Conservation (phyloP, 2,329 filamentous ascomycete genomes). For the Macroventuria anomochaeta region DNA sequence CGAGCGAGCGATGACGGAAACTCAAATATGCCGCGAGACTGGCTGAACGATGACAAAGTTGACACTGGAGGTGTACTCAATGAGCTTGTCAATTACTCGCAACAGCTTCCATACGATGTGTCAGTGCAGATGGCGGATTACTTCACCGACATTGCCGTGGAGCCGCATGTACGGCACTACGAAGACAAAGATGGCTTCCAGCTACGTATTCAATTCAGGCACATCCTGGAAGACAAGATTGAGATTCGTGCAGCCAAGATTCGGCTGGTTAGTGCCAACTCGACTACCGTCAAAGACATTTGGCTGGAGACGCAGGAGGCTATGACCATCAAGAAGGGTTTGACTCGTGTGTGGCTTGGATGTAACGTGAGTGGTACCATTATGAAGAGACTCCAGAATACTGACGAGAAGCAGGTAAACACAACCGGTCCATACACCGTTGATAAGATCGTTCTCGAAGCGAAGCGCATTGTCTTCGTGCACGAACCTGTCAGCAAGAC, state of each 20-base stretch:
- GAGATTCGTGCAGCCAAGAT: conserved; percentile 70
- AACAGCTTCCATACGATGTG: conserved; percentile 65
- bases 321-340: conserved; percentile 62
- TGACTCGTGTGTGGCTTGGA: conserved; percentile 60
- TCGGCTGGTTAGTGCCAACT: conserved; percentile 63
- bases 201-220: conserved; percentile 70
- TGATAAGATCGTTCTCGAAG: conserved; percentile 71
- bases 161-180: conserved; percentile 72
- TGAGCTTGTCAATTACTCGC: conserved; percentile 57
- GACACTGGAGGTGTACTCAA: conserved; percentile 47
- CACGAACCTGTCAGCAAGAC: conserved; percentile 67
- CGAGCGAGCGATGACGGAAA: conserved; percentile 15
- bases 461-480: conserved; percentile 68
- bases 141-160: conserved; percentile 72
- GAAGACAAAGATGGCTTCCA: conserved; percentile 77
- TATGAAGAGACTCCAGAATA: neutral
- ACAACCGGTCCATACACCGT: conserved; percentile 77
- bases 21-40: conserved; percentile 28
- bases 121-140: conserved; percentile 74
- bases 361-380: conserved; percentile 45
- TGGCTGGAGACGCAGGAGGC: conserved; percentile 62
- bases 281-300: conserved; percentile 69
- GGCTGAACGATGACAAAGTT: conserved; percentile 50
- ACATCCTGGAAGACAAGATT: conserved; percentile 74
- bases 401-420: conserved; percentile 59